Base-by-base conservation (phyloP, 345 rosid species). In the Salix koriyanagi region DNA sequence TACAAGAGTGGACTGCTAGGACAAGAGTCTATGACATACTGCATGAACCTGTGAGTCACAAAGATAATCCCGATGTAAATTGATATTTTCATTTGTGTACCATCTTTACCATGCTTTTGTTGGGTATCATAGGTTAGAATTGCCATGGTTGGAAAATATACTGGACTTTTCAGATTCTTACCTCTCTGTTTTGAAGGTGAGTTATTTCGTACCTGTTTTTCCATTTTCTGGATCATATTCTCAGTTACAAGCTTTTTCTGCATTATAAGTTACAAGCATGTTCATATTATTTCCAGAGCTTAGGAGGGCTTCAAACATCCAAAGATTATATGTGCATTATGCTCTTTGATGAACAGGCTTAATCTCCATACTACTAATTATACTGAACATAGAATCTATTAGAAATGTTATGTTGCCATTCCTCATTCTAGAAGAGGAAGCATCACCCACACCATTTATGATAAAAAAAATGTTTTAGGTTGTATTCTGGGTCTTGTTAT, bases 61-160 rank as follows among this genome's bases (percentile, higher is more conserved):
- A 67, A 19, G 44, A 44, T 15, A 41, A 41, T 30, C 19, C 60
- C 32, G 14, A 72, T 75, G 42, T 62, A 16, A 46, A 25, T 75
- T 50, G 25, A 37, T 15, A 25, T 36, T 76, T 67, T 42, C 18
- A 54, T 58, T 46, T 69, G 80, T 37, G 18, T 67, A 68, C 34
- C 70, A 68, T 28, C n/a, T 67, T 71, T 36, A 72, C 52, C 34
- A 6, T 75, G 36, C 28, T 44, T 19, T 37, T 25, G 23, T 23
- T 36, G 28, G 32, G n/a, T 37, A 13, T 70, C 85, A 48, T 86
- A 94, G 99, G 99, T 94, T 70, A 90, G 79, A 87, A 91, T 96
- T 76, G 99, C 97, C 58, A 76, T 96, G 86, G 98, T 96, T 74
- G 99, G 99, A 65, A 96, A 96, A 82, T 96, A 96, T 81, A 94